These are phyloP conservation scores for Omphalotus guepiniiformis DNA, from an alignment of 768 basidiomycete species.

Conservation along the genomic window DNA sequence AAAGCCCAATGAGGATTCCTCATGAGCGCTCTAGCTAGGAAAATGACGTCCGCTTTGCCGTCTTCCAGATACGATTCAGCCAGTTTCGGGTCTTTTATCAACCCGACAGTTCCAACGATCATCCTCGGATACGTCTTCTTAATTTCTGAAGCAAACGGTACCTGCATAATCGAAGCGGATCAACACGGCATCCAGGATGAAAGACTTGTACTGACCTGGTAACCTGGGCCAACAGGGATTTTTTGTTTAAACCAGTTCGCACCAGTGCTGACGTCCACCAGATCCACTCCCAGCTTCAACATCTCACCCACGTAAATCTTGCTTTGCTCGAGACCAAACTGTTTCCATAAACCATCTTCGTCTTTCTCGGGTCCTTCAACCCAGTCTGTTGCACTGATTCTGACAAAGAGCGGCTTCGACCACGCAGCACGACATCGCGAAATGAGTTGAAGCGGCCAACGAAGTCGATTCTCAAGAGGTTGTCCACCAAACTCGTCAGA, in stretches of 20 bases:
- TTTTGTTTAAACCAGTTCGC: constrained; percentile 62
- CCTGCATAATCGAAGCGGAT: constrained; percentile 30
- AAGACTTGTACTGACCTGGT: constrained; percentile 43
- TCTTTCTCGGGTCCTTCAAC: constrained; percentile 52
- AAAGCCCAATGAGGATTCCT: constrained; percentile 65
- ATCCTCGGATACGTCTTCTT: constrained; percentile 57
- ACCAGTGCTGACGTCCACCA: constrained; percentile 71
- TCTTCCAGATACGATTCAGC: constrained; percentile 58
- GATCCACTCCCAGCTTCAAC: constrained; percentile 60
- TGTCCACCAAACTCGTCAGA: constrained; percentile 70
- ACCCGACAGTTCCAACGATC: constrained; percentile 60
- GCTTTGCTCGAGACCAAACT: constrained; percentile 80
- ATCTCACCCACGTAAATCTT: constrained; percentile 53
- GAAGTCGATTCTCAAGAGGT: constrained; percentile 66
- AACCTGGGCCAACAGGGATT: constrained; percentile 51
- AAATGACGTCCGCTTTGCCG: constrained; percentile 65
- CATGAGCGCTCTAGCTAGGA: constrained; percentile 64
- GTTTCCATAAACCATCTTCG: constrained; percentile 51
- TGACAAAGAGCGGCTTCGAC: constrained; percentile 68
- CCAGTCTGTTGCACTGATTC: constrained; percentile 69
- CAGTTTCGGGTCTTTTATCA: constrained; percentile 57
- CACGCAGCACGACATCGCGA: constrained; percentile 50
- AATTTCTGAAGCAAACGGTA: constrained; percentile 63
- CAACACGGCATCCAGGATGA: background rate
- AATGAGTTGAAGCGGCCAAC: constrained; percentile 59